A percentile compares a stretch with the other conserved stretches of the same genome.
phyloP scores from a whole-genome alignment of 2,329 filamentous ascomycete genomes.

The Hymenoscyphus albidus region DNA sequence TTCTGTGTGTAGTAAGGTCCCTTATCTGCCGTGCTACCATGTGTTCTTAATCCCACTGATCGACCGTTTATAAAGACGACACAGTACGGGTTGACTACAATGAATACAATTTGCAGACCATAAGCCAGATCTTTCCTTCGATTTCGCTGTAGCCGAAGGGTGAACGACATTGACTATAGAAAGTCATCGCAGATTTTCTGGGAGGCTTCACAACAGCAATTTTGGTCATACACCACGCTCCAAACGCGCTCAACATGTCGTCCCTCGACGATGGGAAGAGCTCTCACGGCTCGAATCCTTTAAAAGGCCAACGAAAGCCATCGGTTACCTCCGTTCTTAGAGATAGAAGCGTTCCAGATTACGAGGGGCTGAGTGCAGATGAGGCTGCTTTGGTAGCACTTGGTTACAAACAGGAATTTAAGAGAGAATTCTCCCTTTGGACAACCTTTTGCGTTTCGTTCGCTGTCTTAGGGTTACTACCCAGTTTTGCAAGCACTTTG shows the following conservation, averaged over 20 bases:
- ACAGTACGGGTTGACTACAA: neutral
- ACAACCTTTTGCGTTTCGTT: constrained; percentile 73
- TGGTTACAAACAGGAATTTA: constrained; percentile 51
- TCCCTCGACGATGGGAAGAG: constrained; percentile 15
- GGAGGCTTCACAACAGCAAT: neutral
- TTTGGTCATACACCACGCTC: neutral
- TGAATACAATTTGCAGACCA: neutral
- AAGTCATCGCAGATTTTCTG: neutral
- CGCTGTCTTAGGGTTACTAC: constrained; percentile 66
- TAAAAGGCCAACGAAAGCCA: constrained; percentile 22
- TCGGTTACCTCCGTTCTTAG: constrained; percentile 49
- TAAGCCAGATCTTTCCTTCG: neutral
- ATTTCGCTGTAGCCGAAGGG: neutral
- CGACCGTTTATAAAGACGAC: neutral
- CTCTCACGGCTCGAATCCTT: constrained; percentile 4
- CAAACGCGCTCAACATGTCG: constrained; percentile 13
- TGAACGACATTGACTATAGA: neutral
- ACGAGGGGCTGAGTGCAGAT: constrained; percentile 47
- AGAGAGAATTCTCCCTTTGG: constrained; percentile 68
- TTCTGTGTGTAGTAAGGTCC: neutral
- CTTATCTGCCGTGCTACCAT: neutral
- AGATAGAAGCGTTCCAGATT: constrained; percentile 45
- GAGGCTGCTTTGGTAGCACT: constrained; percentile 59
- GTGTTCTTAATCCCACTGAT: neutral
- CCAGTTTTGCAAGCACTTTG: constrained; percentile 67